These are phyloP conservation scores for Smittium culicis DNA, from an alignment of 371 early-diverging fungal species.

Conservation along the genomic window DNA sequence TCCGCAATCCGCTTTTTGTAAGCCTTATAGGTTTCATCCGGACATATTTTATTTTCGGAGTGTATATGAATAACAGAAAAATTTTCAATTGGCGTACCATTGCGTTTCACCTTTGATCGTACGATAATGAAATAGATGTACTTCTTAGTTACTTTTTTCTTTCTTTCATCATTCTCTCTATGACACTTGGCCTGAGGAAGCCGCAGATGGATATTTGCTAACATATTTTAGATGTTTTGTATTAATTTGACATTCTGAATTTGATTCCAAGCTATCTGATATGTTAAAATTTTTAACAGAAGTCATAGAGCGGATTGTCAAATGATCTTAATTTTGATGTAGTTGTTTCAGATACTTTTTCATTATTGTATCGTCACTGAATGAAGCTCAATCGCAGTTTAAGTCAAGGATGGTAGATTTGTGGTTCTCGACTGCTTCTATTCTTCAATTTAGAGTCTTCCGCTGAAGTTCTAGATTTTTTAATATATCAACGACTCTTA, in stretches of 20 bases:
- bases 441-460: too few relatives aligned
- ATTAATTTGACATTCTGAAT: neutral
- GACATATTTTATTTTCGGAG: constrained; percentile 11
- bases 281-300: neutral
- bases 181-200: constrained; percentile 22
- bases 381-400: neutral
- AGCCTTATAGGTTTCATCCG: constrained; percentile 6
- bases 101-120: constrained; percentile 14
- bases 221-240: neutral
- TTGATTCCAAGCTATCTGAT: neutral
- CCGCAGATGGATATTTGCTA: constrained; percentile 14
- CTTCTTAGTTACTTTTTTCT: neutral
- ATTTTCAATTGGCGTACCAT: constrained; percentile 8
- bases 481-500: too few relatives aligned
- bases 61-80: neutral
- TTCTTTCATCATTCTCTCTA: constrained; percentile 14
- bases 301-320: neutral
- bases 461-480: too few relatives aligned
- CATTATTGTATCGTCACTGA: neutral
- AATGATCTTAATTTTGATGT: neutral
- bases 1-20: constrained; percentile 13
- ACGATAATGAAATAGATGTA: constrained; percentile 1
- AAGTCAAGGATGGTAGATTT: constrained; percentile 1
- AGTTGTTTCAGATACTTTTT: neutral
- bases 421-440: too few relatives aligned